phyloP scores from a whole-genome alignment of 1,284 basidiomycete genomes.

The Ustilago curta region DNA sequence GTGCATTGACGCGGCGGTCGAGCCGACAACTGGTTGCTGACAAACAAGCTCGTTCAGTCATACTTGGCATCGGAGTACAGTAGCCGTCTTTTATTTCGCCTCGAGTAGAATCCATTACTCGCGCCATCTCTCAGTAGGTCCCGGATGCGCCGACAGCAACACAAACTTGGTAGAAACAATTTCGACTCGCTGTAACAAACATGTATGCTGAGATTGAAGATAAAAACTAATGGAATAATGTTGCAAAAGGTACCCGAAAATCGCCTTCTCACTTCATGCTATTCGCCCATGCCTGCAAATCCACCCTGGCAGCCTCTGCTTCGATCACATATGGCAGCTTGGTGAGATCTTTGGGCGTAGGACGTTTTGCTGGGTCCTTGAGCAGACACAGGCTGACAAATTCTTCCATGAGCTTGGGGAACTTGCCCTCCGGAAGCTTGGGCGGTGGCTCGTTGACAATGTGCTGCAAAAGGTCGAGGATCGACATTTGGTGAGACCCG shows the following conservation, averaged over 20 bases:
- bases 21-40: neutral
- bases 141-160: neutral
- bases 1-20: too few relatives aligned
- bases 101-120: too few relatives aligned
- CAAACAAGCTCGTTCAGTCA: neutral
- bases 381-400: slow-evolving; percentile 64
- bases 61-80: neutral
- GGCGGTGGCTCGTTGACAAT: slow-evolving; percentile 80
- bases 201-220: neutral
- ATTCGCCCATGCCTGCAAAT: slow-evolving; percentile 58
- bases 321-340: slow-evolving; percentile 55
- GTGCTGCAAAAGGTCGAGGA: slow-evolving; percentile 94
- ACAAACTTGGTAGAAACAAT: neutral
- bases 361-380: slow-evolving; percentile 62
- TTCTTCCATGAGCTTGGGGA: slow-evolving; percentile 57
- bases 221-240: neutral
- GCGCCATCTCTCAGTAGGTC: neutral
- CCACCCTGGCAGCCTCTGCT: slow-evolving; percentile 45
- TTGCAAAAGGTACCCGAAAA: neutral
- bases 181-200: neutral
- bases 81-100: neutral
- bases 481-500: slow-evolving; percentile 93
- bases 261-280: slow-evolving; percentile 32
- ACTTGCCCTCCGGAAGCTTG: slow-evolving; percentile 56
- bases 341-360: slow-evolving; percentile 65